Conservation (phyloP, 306 rosid genomes). For the Vigna trinervia region DNA sequence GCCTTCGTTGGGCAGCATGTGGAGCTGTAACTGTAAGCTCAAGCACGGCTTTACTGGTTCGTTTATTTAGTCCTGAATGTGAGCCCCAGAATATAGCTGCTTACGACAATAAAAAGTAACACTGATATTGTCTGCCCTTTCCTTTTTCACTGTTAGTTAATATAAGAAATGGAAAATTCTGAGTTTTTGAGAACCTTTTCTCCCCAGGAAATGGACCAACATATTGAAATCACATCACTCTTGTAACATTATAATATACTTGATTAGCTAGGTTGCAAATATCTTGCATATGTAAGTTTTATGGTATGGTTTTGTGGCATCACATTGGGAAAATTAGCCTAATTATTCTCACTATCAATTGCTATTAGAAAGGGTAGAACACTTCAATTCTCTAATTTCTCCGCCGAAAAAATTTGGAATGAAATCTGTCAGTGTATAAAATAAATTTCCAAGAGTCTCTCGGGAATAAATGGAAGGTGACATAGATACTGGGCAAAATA, state of each 20-base stretch:
- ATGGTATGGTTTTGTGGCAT: conserved; percentile 17
- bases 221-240: conserved; percentile 18
- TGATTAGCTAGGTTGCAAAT: background rate
- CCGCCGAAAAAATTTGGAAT: background rate
- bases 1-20: conserved; percentile 89
- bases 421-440: no score
- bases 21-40: conserved; percentile 83
- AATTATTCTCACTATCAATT: background rate
- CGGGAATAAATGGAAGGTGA: no score
- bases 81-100: conserved; percentile 97
- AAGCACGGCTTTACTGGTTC: conserved; percentile 83
- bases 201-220: background rate
- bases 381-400: background rate
- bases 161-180: background rate
- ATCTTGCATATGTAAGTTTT: conserved; percentile 17
- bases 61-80: conserved; percentile 89
- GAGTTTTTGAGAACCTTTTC: background rate
- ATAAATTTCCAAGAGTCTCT: no score
- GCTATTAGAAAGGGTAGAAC: background rate
- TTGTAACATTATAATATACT: conserved; percentile 7
- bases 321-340: background rate
- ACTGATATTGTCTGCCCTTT: background rate
- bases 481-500: no score
- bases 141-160: background rate
- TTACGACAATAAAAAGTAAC: conserved; percentile 72